phyloP scores from a whole-genome alignment of 1,284 basidiomycete genomes.

The Leucoagaricus sp. region DNA sequence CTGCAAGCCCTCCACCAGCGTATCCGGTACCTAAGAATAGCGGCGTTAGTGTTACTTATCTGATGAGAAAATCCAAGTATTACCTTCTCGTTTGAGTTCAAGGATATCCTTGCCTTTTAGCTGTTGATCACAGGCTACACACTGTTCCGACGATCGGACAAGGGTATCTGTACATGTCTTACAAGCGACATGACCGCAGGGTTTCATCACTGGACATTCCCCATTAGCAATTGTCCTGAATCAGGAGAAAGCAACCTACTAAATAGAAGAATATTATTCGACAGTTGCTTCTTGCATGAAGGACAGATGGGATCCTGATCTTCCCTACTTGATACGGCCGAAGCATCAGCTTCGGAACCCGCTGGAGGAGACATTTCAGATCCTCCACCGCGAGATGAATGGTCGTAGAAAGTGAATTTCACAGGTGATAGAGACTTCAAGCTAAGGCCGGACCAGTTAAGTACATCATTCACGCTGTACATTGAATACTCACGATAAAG shows the following conservation, averaged over 20 bases:
- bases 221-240: not conserved
- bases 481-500: constrained; percentile 62
- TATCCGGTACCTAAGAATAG: constrained; percentile 74
- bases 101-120: constrained; percentile 71
- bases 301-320: constrained; percentile 78
- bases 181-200: constrained; percentile 86
- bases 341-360: constrained; percentile 16
- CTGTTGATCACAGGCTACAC: constrained; percentile 77
- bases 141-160: constrained; percentile 72
- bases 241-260: constrained; percentile 49
- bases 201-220: constrained; percentile 59
- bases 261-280: constrained; percentile 73
- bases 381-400: constrained; percentile 21
- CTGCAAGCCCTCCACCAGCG: constrained; percentile 88
- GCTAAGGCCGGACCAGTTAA: too few species aligned
- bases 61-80: not conserved
- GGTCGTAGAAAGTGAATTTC: constrained; percentile 61
- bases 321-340: constrained; percentile 41
- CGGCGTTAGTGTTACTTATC: constrained; percentile 5
- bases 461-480: too few species aligned
- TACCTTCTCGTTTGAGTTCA: constrained; percentile 82
- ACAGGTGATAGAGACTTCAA: constrained; percentile 79
- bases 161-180: constrained; percentile 85
- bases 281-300: constrained; percentile 84
- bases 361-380: not conserved